phyloP scores from a whole-genome alignment of 2,329 filamentous ascomycete genomes.

The Pseudocercospora ulei region DNA sequence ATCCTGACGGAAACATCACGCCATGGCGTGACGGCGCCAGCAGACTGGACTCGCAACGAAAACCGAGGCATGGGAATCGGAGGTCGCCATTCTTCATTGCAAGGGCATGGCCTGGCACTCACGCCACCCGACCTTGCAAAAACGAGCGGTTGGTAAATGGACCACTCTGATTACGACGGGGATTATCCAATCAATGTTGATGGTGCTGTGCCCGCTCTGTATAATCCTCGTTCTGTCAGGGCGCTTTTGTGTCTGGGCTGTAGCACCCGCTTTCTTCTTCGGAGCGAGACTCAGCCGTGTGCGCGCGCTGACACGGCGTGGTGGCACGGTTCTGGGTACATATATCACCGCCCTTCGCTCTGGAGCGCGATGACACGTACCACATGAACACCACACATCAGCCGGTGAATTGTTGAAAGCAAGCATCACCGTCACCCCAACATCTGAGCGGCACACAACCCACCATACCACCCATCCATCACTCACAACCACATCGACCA shows the following conservation, averaged over 20 bases:
- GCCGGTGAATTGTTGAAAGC: constrained; percentile 1
- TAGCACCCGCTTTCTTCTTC: constrained; percentile 9
- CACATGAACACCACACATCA: constrained; percentile 15
- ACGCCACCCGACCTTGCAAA: constrained; percentile 15
- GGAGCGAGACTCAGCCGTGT: constrained; percentile 13
- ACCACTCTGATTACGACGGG: constrained; percentile 9
- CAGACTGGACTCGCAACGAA: neutral
- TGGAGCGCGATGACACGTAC: constrained; percentile 5
- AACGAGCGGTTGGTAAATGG: constrained; percentile 11
- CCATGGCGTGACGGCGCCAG: constrained; percentile 5
- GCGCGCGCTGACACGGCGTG: constrained; percentile 2
- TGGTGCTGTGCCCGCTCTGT: neutral
- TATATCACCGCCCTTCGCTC: constrained; percentile 17
- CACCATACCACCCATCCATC: neutral
- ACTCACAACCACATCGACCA: neutral
- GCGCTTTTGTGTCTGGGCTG: constrained; percentile 11
- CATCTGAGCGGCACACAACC: neutral
- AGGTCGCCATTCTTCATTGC: constrained; percentile 7
- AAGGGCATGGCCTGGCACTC: constrained; percentile 4
- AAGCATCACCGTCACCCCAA: neutral
- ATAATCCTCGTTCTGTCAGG: constrained; percentile 11
- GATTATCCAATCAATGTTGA: constrained; percentile 9
- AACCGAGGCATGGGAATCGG: constrained; percentile 8
- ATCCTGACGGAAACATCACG: constrained; percentile 2
- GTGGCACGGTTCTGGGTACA: constrained; percentile 13